Evolutionary conservation across 306 rosid species (phyloP).

Genomic region (Sechiopsis laciniata): DNA sequence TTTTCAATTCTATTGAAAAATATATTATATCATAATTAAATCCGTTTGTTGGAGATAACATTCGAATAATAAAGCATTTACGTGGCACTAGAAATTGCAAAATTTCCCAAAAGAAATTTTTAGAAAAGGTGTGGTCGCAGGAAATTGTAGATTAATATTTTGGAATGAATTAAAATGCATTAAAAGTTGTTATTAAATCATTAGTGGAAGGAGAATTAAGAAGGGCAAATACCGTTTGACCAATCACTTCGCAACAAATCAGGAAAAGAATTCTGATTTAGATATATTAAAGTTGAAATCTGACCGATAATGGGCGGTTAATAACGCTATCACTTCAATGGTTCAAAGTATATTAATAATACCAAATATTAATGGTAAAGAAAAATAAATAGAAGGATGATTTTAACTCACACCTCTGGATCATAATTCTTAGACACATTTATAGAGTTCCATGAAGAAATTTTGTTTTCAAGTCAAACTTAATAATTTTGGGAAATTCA

Average conservation of each 20-base stretch:
- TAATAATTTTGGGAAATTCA: too few species aligned
- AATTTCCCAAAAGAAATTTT: background rate
- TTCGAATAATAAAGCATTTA: slow-evolving; percentile 10
- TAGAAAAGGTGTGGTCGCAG: background rate
- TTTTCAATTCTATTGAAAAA: background rate
- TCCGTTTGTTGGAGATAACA: background rate
- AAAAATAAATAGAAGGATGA: too few species aligned
- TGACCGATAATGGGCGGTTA: background rate
- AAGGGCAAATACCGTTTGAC: background rate
- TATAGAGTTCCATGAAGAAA: too few species aligned
- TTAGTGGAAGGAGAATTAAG: background rate
- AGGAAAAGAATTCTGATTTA: background rate
- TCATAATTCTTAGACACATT: too few species aligned
- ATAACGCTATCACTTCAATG: background rate
- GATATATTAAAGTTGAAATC: background rate
- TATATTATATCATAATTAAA: background rate
- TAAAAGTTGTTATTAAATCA: background rate
- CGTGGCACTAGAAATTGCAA: background rate
- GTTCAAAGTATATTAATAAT: too few species aligned
- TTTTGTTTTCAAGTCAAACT: too few species aligned
- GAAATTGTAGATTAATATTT: background rate
- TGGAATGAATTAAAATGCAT: background rate
- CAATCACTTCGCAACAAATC: slow-evolving; percentile 12
- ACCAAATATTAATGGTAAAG: too few species aligned
- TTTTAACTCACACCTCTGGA: too few species aligned